phyloP scores from a whole-genome alignment of 1,139 yeast genomes.

The Taphrina populina region DNA sequence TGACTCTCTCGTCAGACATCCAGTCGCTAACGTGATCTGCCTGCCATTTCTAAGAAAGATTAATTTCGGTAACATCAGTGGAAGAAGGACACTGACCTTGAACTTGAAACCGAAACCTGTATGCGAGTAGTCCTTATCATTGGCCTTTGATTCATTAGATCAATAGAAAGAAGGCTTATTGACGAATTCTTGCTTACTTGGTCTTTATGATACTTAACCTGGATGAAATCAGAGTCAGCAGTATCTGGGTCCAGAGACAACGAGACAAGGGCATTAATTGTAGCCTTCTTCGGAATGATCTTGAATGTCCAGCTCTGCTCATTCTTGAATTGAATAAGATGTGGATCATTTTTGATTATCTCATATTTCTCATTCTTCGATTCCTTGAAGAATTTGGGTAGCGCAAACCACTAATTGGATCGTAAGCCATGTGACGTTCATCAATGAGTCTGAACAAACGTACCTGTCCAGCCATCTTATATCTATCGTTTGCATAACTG shows the following conservation, averaged over 20 bases:
- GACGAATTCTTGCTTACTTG: too few species aligned
- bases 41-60: conserved; percentile 6
- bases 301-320: conserved; percentile 12
- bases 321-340: conserved; percentile 8
- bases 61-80: background rate
- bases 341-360: conserved; percentile 6
- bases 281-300: conserved; percentile 5
- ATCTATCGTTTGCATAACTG: conserved; percentile 12
- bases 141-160: too few species aligned
- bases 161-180: too few species aligned
- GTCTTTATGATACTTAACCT: conserved; percentile 13
- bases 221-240: conserved; percentile 10
- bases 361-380: conserved; percentile 15
- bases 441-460: background rate
- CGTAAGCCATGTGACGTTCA: too few species aligned
- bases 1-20: conserved; percentile 13
- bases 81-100: background rate
- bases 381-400: conserved; percentile 14
- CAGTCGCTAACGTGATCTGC: conserved; percentile 13
- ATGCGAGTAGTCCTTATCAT: conserved; percentile 14
- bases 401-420: conserved; percentile 5
- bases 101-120: conserved; percentile 7
- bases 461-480: conserved; percentile 16
- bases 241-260: conserved; percentile 8
- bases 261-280: conserved; percentile 7